Base-by-base conservation (phyloP, 2,329 filamentous ascomycete genomes). In the Scytalidium lignicola region DNA sequence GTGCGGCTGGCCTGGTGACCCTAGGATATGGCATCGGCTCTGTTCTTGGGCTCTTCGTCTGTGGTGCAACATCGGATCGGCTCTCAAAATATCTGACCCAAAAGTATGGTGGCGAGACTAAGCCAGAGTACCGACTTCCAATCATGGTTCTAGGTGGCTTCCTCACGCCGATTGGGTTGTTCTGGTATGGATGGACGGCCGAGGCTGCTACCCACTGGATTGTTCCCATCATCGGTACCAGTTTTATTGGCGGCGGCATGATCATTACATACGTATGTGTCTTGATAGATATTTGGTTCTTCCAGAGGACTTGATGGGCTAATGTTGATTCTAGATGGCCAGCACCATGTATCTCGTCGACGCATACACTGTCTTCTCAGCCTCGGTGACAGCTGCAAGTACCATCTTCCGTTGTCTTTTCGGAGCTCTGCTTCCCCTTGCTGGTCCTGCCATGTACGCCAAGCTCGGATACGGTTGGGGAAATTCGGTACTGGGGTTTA, bases 161-260 rank as follows among this genome's bases (percentile, higher is more conserved):
- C 2, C 68, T 78, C 41, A 69, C 80, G 0, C 76, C 79, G 0
- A 54, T 73, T 1, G 73, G 76, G 0, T 66, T 83, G 0, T 73
- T 82, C 52, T 71, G 74, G 60, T 83, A 82, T 58, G 80, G 80
- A 23, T 83, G 80, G 80, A 67, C 71, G 1, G 73, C 76, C 0
- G 66, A 81, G 20, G 68, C 70, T 29, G 58, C 70, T 0, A 65
- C 69, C 0, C 76, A 80, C 56, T 84, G 78, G 77, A 77, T 83
- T 40, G 67, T 79, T 8, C 79, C 80, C 1, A 80, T 83, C 46
- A 69, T 83, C 26, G 82, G 80, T 1, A 76, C 76, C 4, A 65
- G 65, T 0, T 65, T 79, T 1, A 70, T 82, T 44, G 75, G 76
- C 0, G 61, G 73, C 1, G 78, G 77, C 2, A 72, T 75, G 59